phyloP scores from a whole-genome alignment of 768 basidiomycete species.

The Macrocybe gigantea region DNA sequence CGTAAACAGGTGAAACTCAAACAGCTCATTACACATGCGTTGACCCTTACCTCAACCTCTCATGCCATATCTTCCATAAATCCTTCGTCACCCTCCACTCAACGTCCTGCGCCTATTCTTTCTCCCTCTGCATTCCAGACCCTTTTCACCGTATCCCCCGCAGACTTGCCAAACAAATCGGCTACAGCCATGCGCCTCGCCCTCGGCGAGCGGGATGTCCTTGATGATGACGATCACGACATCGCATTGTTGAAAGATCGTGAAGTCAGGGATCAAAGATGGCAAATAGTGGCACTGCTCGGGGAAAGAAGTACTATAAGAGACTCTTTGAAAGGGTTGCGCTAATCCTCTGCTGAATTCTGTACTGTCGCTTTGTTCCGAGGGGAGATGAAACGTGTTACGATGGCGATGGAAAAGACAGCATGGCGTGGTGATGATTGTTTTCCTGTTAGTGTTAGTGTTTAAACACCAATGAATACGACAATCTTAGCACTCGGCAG shows the following conservation, averaged over 20 bases:
- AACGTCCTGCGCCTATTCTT: conserved; percentile 41
- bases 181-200: conserved; percentile 72
- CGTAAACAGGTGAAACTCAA: conserved; percentile 66
- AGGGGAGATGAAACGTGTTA: too few species aligned
- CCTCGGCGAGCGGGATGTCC: conserved; percentile 43
- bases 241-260: conserved; percentile 50
- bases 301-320: conserved; percentile 69
- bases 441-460: background rate
- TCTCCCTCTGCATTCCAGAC: conserved; percentile 70
- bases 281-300: conserved; percentile 75
- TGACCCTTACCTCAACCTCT: conserved; percentile 72
- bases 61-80: conserved; percentile 73
- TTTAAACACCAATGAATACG: too few species aligned
- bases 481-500: background rate
- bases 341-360: too few species aligned
- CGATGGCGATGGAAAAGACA: background rate
- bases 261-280: conserved; percentile 62
- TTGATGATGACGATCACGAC: conserved; percentile 50
- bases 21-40: conserved; percentile 74
- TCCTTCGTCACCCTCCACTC: conserved; percentile 36
- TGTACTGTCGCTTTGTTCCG: too few species aligned
- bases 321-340: conserved; percentile 31
- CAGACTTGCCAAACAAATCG: conserved; percentile 73
- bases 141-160: conserved; percentile 70
- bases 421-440: background rate